Conservation (phyloP, 345 rosid species). For the Microthlaspi erraticum region DNA sequence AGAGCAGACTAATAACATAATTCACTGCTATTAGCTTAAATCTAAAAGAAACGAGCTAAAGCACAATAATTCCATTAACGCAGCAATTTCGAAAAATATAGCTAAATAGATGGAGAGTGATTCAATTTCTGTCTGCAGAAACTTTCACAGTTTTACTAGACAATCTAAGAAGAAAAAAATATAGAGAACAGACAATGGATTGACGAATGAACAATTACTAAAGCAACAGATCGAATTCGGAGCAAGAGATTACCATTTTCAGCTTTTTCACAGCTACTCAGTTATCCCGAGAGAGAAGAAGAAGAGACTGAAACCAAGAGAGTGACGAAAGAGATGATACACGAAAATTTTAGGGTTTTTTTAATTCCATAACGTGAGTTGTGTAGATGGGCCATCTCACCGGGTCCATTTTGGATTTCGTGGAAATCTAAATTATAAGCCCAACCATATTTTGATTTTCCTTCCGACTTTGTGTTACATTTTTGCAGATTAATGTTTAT, state of each 20-base stretch:
- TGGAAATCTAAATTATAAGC: too few relatives aligned
- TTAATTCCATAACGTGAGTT: background rate
- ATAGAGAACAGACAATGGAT: background rate
- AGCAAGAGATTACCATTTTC: constrained; percentile 22
- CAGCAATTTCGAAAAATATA: background rate
- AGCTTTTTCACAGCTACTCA: background rate
- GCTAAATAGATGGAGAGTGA: too few relatives aligned
- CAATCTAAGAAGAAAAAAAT: background rate
- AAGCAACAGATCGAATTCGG: background rate
- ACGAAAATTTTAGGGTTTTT: background rate
- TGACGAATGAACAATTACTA: background rate
- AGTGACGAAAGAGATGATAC: background rate
- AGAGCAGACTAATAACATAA: too few relatives aligned
- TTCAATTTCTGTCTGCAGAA: background rate
- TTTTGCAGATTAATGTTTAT: too few relatives aligned
- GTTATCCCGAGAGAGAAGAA: background rate
- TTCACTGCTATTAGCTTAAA: background rate
- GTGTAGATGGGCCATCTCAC: constrained; percentile 17
- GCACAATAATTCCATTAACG: background rate
- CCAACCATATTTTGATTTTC: too few relatives aligned
- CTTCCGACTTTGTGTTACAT: too few relatives aligned
- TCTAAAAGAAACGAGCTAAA: background rate
- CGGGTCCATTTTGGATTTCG: background rate
- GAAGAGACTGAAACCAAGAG: constrained; percentile 21
- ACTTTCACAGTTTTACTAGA: background rate